Percentiles rank a stretch among this genome's conserved stretches.
Evolutionary conservation across 257 asterid species (phyloP).

Genomic region (Gynochthodes officinalis): DNA sequence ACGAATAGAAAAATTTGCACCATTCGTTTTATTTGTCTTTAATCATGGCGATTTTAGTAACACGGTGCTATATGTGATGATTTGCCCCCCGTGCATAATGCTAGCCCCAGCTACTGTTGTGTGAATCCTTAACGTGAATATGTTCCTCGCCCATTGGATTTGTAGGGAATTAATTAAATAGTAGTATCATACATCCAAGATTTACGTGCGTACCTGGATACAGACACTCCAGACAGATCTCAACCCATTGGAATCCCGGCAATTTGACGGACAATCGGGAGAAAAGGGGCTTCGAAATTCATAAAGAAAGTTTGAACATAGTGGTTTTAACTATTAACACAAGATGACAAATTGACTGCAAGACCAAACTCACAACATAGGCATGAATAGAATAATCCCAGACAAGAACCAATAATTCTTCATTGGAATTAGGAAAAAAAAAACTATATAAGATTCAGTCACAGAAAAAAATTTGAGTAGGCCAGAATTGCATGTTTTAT

Average conservation of each 20-base stretch:
- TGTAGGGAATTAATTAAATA: neutral
- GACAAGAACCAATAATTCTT: constrained; percentile 43
- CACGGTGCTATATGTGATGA: no score
- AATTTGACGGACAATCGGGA: constrained; percentile 37
- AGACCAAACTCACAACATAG: constrained; percentile 21
- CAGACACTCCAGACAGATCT: neutral
- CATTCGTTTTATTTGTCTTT: no score
- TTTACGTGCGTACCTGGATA: neutral
- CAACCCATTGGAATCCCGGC: constrained; percentile 28
- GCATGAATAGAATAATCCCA: constrained; percentile 12
- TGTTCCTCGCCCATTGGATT: neutral
- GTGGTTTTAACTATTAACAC: constrained; percentile 12
- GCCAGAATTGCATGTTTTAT: no score
- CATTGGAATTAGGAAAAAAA: constrained; percentile 36
- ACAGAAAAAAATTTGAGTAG: no score
- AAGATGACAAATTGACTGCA: constrained; percentile 13
- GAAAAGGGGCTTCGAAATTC: constrained; percentile 34
- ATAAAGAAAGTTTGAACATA: constrained; percentile 19
- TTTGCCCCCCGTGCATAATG: no score
- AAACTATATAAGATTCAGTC: no score
- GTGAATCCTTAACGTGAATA: neutral
- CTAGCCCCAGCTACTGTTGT: neutral
- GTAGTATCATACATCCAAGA: neutral
- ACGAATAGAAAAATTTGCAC: no score
- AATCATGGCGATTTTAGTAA: no score